Conservation (phyloP, 495 filamentous ascomycete genomes). For the Aspergillus affinis region DNA sequence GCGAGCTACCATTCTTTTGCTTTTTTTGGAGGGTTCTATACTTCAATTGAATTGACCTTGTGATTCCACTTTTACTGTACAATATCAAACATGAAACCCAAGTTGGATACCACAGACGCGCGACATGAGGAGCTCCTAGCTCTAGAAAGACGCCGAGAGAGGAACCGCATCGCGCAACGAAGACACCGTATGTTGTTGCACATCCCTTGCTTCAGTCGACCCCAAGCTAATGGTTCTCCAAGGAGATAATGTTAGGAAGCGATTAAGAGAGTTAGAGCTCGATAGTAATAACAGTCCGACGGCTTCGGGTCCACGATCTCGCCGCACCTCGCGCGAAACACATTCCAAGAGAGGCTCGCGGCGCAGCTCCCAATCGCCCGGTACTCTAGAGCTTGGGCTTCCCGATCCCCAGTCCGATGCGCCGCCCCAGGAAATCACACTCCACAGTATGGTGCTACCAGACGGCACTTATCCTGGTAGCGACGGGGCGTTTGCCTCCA, state of each 20-base stretch:
- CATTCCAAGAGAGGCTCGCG: neutral
- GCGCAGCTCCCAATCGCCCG: neutral
- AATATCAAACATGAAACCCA: neutral
- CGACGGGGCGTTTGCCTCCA: neutral
- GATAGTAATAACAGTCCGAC: neutral
- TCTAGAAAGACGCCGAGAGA: conserved; percentile 9
- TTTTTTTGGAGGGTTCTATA: neutral
- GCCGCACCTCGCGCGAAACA: neutral
- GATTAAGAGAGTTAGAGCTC: conserved; percentile 1
- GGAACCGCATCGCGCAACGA: conserved; percentile 11
- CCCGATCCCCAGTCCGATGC: neutral
- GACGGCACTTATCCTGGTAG: neutral
- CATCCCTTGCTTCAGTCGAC: neutral
- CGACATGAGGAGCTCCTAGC: conserved; percentile 11
- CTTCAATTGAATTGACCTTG: neutral
- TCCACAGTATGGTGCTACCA: neutral
- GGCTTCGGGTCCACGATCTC: neutral
- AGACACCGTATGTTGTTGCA: conserved; percentile 6
- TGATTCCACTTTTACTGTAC: neutral
- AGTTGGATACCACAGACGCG: neutral
- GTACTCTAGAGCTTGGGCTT: neutral
- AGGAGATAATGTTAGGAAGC: conserved; percentile 6
- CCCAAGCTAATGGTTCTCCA: neutral
- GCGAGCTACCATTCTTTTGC: neutral
- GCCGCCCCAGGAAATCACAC: neutral